These are phyloP conservation scores for Tympanopsis confertula DNA, from an alignment of 2,329 filamentous ascomycete species.

Conservation along the genomic window DNA sequence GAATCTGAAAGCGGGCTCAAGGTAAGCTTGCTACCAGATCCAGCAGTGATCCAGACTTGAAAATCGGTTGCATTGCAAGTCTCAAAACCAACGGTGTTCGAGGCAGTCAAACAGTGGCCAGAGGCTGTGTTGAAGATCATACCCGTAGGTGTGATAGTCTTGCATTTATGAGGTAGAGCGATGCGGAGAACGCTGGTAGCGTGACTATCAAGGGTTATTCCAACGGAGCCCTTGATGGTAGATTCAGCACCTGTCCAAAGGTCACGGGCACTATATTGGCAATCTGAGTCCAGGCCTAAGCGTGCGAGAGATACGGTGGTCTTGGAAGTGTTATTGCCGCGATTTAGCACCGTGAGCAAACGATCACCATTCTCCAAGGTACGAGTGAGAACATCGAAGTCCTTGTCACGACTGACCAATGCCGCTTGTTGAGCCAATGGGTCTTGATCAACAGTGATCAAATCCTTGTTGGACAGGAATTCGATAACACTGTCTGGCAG, in stretches of 20 bases:
- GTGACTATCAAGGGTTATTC: constrained; percentile 18
- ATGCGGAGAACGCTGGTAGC: constrained; percentile 30
- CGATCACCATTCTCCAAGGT: constrained; percentile 32
- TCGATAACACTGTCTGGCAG: constrained; percentile 18
- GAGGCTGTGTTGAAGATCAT: constrained; percentile 36
- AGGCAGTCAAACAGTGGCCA: constrained; percentile 26
- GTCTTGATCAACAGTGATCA: constrained; percentile 30
- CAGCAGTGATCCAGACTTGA: constrained; percentile 37
- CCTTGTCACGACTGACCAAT: constrained; percentile 27
- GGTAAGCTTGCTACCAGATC: too few relatives aligned
- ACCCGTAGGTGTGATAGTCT: constrained; percentile 25
- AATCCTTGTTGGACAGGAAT: constrained; percentile 24
- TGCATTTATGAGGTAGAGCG: constrained; percentile 13
- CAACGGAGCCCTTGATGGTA: constrained; percentile 11
- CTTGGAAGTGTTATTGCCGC: constrained; percentile 15
- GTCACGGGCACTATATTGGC: constrained; percentile 14
- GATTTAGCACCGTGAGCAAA: constrained; percentile 32
- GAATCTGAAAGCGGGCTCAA: too few relatives aligned
- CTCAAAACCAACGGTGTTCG: constrained; percentile 16
- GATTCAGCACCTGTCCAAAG: constrained; percentile 25
- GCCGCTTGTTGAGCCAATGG: constrained; percentile 29
- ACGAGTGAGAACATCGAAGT: constrained; percentile 32
- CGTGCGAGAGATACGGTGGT: constrained; percentile 18
- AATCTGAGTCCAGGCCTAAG: constrained; percentile 19
- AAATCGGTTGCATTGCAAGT: constrained; percentile 22